A percentile compares a stretch with the other conserved stretches of the same genome.
These are phyloP conservation scores for Thuja plicata DNA, from an alignment of 83 land plant species.

Conservation along the genomic window DNA sequence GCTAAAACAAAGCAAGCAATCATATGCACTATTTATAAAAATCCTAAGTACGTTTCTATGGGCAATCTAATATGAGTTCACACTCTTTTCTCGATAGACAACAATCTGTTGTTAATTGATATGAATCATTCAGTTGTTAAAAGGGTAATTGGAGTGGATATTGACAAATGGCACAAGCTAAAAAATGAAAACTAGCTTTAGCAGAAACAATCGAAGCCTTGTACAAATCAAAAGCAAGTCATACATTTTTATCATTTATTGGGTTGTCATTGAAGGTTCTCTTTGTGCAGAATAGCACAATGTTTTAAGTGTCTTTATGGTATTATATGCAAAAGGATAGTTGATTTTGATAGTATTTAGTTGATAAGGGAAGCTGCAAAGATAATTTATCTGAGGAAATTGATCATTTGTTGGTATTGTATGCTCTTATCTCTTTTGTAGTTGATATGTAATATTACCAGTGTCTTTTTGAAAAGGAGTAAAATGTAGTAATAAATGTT, in stretches of 20 bases:
- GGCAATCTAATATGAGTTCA: not conserved
- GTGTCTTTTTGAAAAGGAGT: not conserved
- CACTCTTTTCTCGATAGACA: not conserved
- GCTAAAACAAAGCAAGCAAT: not conserved
- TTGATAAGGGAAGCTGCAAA: not conserved
- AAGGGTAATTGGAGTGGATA: not conserved
- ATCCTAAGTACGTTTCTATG: not conserved
- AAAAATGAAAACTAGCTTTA: not conserved
- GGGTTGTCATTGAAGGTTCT: not conserved
- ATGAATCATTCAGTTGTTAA: not conserved
- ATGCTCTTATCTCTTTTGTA: not conserved
- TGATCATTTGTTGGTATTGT: not conserved
- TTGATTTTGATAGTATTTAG: not conserved
- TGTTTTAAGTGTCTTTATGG: not conserved
- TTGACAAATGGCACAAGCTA: not conserved
- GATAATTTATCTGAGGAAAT: not conserved
- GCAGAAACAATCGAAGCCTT: no score
- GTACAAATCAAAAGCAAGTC: not conserved
- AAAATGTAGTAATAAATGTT: conserved; percentile 18
- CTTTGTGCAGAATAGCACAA: not conserved
- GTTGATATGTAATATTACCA: conserved; percentile 2
- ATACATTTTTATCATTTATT: not conserved
- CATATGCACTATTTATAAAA: not conserved
- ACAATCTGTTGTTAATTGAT: not conserved
- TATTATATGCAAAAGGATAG: not conserved